Evolutionary conservation across 768 basidiomycete species (phyloP), one percentile per base, ranked within the genome.

Genomic region (Phanerodontia chrysosporium): DNA sequence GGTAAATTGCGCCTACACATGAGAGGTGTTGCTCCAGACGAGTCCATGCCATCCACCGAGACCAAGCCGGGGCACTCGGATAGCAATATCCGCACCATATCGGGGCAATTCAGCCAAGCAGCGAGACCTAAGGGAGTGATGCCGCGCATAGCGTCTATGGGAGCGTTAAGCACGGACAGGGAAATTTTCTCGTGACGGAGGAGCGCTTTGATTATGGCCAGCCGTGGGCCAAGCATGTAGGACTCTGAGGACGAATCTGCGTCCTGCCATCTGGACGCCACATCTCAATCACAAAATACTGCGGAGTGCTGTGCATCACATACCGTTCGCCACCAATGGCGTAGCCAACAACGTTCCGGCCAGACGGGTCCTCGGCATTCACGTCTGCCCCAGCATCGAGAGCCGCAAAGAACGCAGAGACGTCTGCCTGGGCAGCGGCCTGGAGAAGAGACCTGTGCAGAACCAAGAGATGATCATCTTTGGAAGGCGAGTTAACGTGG

Each of bases 101-200:
- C 72, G 12, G 81, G 80, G 70, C 81, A 74, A 64, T 90, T 85
- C 21, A 91, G 77, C 88, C 89, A 92, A 0, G 89, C 84, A 7
- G 89, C 87, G 77, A 90, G 83, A 3, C 87, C 85, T 16, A 92
- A 79, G 12, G 89, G 89, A 1, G 88, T 87, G 8, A 89, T 87
- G 32, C 89, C 88, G 55, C 83, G 83, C 76, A 87, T 83, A 1
- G 83, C 80, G 60, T 76, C 74, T 54, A 87, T 86, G 0, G 89
- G 85, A n/a, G 85, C 83, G 68, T 92, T 92, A 44, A 92, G 74
- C 18, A 87, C 85, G 67, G 80, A 80, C 14, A 92, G 75, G 10
- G 87, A 85, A 13, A 86, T 79, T 49, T 84, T 76, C 1, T 80
- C 78, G 58, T 84, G 84, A 9, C 69, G 71, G 16, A 85, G 71